Evolutionary conservation across 768 basidiomycete species (phyloP), one percentile per base, ranked within the genome.

Genomic region (Termitomyces sp.): DNA sequence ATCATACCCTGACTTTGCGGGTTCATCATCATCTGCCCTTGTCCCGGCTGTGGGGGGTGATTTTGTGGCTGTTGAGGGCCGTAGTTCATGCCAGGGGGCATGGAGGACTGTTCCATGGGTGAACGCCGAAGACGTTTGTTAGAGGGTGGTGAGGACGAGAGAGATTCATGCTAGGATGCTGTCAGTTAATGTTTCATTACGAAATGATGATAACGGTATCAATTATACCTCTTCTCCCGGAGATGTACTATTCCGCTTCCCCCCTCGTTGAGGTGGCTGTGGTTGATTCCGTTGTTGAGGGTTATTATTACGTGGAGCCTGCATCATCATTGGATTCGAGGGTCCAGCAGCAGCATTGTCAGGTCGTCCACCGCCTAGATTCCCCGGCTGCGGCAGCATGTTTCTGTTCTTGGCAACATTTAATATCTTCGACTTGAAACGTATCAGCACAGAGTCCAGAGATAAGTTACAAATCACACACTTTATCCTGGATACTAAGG

Each of bases 211-310:
- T n/a, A 41, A 17, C n/a, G n/a, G n/a, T n/a, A 60, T 30, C 19
- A 21, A 24, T 44, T 58, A 59, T 60, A 84, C 83, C 63, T 84
- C 84, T 68, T 84, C 84, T 35, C 76, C 78, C 6, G 84, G 84
- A 6, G 83, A 83, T 11, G 81, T 84, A 64, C 82, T 85, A 59
- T 70, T 82, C 59, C 84, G 75, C 61, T 84, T 70, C 45, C 63
- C 68, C 48, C 63, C 69, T 50, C 64, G 69, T 35, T 63, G 59
- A 49, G 58, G 65, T 15, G 58, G 61, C 49, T 59, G 69, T 54
- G 66, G 69, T 51, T 62, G 65, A n/a, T 66, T 65, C 49, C 56
- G 58, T 22, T 64, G 64, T 24, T 62, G 63, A 30, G 60, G 63
- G n/a, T 57, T 60, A 28, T 63, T 58, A 47, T 62, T 69, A 50